Evolutionary conservation across 305 asterid genomes (phyloP).

Genomic region (Fraxinus nigra): DNA sequence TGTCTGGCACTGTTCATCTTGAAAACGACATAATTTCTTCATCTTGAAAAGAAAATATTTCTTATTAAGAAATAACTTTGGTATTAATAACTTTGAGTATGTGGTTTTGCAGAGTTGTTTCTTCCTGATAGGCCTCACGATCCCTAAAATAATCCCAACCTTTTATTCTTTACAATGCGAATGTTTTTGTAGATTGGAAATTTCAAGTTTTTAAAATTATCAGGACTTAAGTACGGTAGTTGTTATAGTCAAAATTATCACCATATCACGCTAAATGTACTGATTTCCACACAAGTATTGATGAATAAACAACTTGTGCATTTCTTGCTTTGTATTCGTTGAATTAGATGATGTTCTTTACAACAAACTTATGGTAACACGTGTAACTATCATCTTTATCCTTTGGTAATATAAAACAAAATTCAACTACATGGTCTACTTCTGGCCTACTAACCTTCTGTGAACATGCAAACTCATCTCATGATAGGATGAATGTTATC

Average conservation of each 20-base stretch:
- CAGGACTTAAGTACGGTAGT: constrained; percentile 13
- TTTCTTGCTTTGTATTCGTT: not conserved
- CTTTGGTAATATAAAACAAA: not conserved
- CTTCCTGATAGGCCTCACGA: no score
- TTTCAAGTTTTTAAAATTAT: no score
- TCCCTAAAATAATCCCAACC: no score
- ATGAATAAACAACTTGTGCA: not conserved
- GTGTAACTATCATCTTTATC: not conserved
- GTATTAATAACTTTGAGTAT: no score
- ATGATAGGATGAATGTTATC: not conserved
- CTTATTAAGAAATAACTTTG: no score
- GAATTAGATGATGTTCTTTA: not conserved
- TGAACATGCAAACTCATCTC: not conserved
- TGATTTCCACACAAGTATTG: not conserved
- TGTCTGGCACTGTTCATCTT: no score
- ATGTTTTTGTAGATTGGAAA: no score
- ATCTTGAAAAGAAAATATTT: no score
- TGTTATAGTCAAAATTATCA: not conserved
- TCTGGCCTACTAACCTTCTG: not conserved
- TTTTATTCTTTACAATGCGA: no score
- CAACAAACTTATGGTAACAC: not conserved
- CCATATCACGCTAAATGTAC: constrained; percentile 15
- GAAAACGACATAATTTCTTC: no score
- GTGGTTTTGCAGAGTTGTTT: no score
- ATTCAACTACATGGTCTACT: not conserved